A percentile compares a stretch with the other conserved stretches of the same genome.
Evolutionary conservation across 148 eudicot genomes (phyloP).

Genomic region (Rhododendron simsii): DNA sequence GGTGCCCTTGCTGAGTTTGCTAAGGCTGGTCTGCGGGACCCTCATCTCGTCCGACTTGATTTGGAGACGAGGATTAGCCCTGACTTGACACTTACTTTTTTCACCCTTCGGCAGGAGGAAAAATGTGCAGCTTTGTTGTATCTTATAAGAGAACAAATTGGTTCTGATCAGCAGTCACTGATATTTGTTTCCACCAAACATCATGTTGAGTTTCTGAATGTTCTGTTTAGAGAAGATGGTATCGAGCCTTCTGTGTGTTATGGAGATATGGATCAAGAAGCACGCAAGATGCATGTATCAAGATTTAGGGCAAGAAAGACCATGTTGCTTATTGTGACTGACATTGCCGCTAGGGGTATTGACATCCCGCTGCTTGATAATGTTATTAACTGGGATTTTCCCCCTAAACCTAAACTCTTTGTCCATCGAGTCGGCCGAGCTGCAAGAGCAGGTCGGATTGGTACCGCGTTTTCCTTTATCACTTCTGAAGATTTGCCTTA

Average conservation of each 20-base stretch:
- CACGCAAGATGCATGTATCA: conserved; percentile 67
- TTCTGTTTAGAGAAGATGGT: conserved; percentile 58
- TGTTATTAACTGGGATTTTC: conserved; percentile 89
- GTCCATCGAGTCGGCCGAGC: conserved; percentile 96
- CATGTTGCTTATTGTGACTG: conserved; percentile 85
- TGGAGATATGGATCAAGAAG: conserved; percentile 95
- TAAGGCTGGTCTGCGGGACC: conserved; percentile 93
- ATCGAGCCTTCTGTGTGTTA: conserved; percentile 79
- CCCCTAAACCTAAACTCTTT: conserved; percentile 85
- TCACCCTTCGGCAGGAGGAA: conserved; percentile 86
- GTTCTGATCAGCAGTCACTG: conserved; percentile 61
- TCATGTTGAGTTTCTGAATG: conserved; percentile 76
- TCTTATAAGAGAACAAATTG: conserved; percentile 68
- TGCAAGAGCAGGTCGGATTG: conserved; percentile 93
- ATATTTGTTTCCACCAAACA: conserved; percentile 86
- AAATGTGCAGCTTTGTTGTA: conserved; percentile 78
- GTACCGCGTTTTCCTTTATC: conserved; percentile 85
- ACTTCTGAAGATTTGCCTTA: conserved; percentile 79
- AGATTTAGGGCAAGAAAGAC: conserved; percentile 80
- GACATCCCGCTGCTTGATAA: conserved; percentile 96
- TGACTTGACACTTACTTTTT: conserved; percentile 67
- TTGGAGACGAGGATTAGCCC: conserved; percentile 81
- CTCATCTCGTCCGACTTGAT: conserved; percentile 82
- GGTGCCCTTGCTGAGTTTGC: conserved; percentile 93
- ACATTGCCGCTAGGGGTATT: conserved; percentile 94